Evolutionary conservation across 1,139 yeast species (phyloP).

Genomic region (Taphrina communis): DNA sequence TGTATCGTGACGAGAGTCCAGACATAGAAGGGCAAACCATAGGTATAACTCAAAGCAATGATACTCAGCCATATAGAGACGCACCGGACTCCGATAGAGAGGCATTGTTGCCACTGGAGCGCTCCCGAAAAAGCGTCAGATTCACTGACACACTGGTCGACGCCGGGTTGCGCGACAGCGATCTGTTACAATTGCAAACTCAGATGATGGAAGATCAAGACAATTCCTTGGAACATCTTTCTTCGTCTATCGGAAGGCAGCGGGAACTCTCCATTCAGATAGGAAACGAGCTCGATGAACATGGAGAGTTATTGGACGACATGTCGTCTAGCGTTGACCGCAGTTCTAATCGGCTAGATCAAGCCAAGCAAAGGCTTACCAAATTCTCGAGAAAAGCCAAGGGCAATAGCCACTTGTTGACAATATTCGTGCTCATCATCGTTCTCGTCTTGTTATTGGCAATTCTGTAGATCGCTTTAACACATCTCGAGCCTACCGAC

Average conservation of each 20-base stretch:
- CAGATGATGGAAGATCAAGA: slow-evolving; percentile 68
- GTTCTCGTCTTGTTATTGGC: slow-evolving; percentile 25
- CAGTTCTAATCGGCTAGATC: slow-evolving; percentile 59
- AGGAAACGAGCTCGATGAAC: slow-evolving; percentile 70
- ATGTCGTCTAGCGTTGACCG: slow-evolving; percentile 70
- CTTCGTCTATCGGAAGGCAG: slow-evolving; percentile 68
- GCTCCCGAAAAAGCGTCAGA: slow-evolving; percentile 58
- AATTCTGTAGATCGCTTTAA: not conserved
- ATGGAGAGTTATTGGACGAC: slow-evolving; percentile 70
- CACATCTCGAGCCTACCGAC: too few relatives aligned
- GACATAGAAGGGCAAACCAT: slow-evolving; percentile 4
- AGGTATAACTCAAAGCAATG: not conserved
- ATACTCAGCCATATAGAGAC: slow-evolving; percentile 7
- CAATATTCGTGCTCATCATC: slow-evolving; percentile 27
- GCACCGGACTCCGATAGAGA: not conserved
- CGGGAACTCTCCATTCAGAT: slow-evolving; percentile 69
- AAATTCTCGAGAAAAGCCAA: slow-evolving; percentile 63
- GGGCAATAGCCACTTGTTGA: slow-evolving; percentile 55
- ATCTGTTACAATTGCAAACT: slow-evolving; percentile 69
- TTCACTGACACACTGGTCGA: slow-evolving; percentile 58
- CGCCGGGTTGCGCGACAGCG: slow-evolving; percentile 45
- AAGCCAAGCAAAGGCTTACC: slow-evolving; percentile 63
- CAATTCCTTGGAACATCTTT: slow-evolving; percentile 62
- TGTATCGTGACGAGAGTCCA: not conserved
- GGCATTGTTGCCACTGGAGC: slow-evolving; percentile 6